A percentile compares a stretch with the other conserved stretches of the same genome.
Conservation (phyloP, 345 rosid species). For the Gossypium sturtianum region DNA sequence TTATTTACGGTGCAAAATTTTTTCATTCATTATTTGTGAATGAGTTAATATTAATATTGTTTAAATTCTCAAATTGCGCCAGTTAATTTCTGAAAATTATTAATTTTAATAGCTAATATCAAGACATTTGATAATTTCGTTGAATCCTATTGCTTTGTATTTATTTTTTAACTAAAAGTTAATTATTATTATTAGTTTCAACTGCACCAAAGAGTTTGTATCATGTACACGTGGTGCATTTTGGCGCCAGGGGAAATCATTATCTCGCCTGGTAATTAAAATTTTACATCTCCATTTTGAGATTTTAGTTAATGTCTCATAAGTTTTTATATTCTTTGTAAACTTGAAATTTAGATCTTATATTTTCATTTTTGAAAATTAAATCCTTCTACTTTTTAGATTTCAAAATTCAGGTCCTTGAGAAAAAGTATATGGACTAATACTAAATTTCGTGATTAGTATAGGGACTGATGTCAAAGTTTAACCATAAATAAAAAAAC, state of each 20-base stretch:
- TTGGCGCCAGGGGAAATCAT: conserved; percentile 86
- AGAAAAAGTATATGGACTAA: too few relatives aligned
- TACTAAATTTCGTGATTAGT: too few relatives aligned
- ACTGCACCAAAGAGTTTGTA: conserved; percentile 94
- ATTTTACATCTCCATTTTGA: background rate
- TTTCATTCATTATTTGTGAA: background rate
- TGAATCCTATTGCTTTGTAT: background rate
- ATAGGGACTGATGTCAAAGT: too few relatives aligned
- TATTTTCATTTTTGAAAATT: too few relatives aligned
- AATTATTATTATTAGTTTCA: conserved; percentile 49
- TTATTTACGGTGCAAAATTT: too few relatives aligned
- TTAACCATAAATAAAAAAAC: background rate
- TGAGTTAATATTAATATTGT: background rate
- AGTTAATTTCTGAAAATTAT: background rate
- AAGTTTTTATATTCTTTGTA: too few relatives aligned
- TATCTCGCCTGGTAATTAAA: conserved; percentile 70
- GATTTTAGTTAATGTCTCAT: background rate
- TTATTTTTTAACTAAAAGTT: background rate
- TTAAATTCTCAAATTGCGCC: background rate
- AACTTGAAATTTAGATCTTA: too few relatives aligned
- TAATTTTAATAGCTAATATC: background rate
- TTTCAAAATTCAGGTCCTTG: too few relatives aligned
- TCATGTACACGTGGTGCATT: conserved; percentile 91
- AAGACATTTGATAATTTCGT: background rate
- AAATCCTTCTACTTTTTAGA: too few relatives aligned